Evolutionary conservation across 1,284 basidiomycete species (phyloP).

Genomic region (Ustilago esculenta): DNA sequence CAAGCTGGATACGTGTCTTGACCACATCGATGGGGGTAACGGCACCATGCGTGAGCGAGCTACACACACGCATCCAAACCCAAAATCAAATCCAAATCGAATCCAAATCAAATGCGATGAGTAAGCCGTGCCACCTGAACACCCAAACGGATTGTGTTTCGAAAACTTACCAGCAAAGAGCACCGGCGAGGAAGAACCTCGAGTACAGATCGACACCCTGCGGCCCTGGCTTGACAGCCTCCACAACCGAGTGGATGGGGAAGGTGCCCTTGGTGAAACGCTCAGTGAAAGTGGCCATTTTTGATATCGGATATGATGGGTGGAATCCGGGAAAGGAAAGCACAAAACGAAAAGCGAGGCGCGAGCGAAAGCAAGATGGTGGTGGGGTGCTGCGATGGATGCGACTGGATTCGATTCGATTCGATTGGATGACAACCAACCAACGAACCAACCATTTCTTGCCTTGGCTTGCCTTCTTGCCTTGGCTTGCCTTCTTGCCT

Average conservation of each 20-base stretch:
- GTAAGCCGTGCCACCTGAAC: too few species aligned
- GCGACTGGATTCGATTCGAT: too few species aligned
- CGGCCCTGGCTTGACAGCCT: slow-evolving; percentile 53
- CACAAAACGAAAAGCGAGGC: too few species aligned
- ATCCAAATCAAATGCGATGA: too few species aligned
- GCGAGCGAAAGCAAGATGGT: neutral
- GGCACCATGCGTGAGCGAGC: slow-evolving; percentile 87
- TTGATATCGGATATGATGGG: slow-evolving; percentile 11
- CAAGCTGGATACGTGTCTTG: slow-evolving; percentile 97
- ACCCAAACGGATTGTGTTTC: too few species aligned
- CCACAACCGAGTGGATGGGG: slow-evolving; percentile 59
- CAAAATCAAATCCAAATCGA: neutral
- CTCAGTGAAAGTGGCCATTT: slow-evolving; percentile 51
- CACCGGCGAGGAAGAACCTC: slow-evolving; percentile 79
- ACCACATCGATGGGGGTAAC: slow-evolving; percentile 64
- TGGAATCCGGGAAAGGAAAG: neutral
- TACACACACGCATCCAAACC: slow-evolving; percentile 15
- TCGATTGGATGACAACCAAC: too few species aligned
- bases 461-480: too few species aligned
- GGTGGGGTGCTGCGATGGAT: neutral
- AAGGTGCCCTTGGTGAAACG: slow-evolving; percentile 55
- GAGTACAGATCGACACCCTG: slow-evolving; percentile 68
- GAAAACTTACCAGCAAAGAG: slow-evolving; percentile 75
- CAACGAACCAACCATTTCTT: too few species aligned
- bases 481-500: too few species aligned